A percentile compares a stretch with the other conserved stretches of the same genome.
These are phyloP conservation scores for Mortierella sp. DNA, from an alignment of 371 early-diverging fungal genomes.

Conservation along the genomic window DNA sequence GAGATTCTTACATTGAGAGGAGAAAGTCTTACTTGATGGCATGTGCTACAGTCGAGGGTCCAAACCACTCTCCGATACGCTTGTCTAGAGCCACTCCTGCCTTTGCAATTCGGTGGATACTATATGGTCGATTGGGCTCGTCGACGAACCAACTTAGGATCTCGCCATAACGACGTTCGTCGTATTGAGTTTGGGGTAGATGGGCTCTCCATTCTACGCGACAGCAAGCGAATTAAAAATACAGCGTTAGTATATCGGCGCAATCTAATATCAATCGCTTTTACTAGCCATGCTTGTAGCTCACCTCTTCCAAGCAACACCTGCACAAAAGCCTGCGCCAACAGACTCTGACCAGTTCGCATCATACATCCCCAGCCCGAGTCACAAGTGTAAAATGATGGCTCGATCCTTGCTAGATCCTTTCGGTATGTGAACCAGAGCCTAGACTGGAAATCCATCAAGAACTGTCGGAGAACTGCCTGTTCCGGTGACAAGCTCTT, in stretches of 20 bases:
- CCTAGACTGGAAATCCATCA: slow-evolving; percentile 42
- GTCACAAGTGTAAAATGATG: slow-evolving; percentile 85
- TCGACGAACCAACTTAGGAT: slow-evolving; percentile 89
- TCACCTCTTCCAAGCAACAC: slow-evolving; percentile 76
- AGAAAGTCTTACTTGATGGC: slow-evolving; percentile 76
- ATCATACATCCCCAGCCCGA: slow-evolving; percentile 99
- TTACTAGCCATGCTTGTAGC: background rate
- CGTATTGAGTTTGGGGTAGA: slow-evolving; percentile 5
- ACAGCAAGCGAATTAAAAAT: background rate
- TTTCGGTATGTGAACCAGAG: slow-evolving; percentile 96
- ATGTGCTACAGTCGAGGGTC: slow-evolving; percentile 91
- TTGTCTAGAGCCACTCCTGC: slow-evolving; percentile 77
- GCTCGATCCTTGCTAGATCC: slow-evolving; percentile 83
- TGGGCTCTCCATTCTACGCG: slow-evolving; percentile 17
- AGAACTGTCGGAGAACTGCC: slow-evolving; percentile 25
- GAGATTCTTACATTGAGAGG: background rate
- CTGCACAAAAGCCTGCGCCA: slow-evolving; percentile 86
- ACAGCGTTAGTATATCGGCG: background rate
- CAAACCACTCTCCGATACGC: slow-evolving; percentile 97
- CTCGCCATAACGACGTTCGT: slow-evolving; percentile 42
- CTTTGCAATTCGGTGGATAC: slow-evolving; percentile 1
- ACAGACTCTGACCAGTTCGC: slow-evolving; percentile 92
- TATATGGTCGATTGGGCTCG: slow-evolving; percentile 77
- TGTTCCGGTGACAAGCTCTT: slow-evolving; percentile 9
- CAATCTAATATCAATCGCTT: background rate